Conservation (phyloP, 345 rosid genomes). For the Camelina neglecta region DNA sequence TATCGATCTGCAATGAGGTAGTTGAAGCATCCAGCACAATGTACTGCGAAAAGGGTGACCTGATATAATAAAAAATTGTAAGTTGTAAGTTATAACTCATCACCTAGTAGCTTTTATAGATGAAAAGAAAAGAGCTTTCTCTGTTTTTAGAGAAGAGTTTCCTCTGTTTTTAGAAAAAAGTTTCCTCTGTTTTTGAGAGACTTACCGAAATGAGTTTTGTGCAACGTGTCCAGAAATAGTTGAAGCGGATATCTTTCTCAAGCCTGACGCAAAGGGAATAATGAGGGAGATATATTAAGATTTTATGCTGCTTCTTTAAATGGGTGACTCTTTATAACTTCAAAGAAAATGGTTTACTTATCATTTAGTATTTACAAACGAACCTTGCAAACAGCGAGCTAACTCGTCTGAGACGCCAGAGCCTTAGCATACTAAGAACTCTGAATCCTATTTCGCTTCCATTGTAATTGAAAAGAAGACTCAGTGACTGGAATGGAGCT, state of each 20-base stretch:
- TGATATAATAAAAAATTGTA: constrained; percentile 42
- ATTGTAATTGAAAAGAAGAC: constrained; percentile 65
- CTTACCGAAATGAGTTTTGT: constrained; percentile 85
- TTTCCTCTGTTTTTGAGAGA: constrained; percentile 34
- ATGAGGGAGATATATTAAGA: constrained; percentile 28
- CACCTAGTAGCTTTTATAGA: constrained; percentile 17
- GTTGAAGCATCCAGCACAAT: constrained; percentile 95
- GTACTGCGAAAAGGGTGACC: constrained; percentile 93
- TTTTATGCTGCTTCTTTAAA: constrained; percentile 12
- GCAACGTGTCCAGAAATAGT: constrained; percentile 98
- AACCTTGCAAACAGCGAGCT: constrained; percentile 97
- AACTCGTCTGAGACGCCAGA: constrained; percentile 98
- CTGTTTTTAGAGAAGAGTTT: constrained; percentile 17
- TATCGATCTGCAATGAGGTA: constrained; percentile 88
- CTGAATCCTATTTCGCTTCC: constrained; percentile 71
- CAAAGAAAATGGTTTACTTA: constrained; percentile 21
- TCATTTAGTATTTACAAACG: constrained; percentile 26
- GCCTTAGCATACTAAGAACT: constrained; percentile 89
- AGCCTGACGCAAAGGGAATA: constrained; percentile 59
- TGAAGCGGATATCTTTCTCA: constrained; percentile 94
- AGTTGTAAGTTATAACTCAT: constrained; percentile 1
- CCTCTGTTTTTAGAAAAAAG: constrained; percentile 4
- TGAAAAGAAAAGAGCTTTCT: constrained; percentile 17
- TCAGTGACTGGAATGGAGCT: constrained; percentile 77
- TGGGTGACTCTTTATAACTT: background rate